A percentile compares a stretch with the other conserved stretches of the same genome.
These are phyloP conservation scores for Cyclostephanos tholiformis DNA, from an alignment of 108 stramenopile species.

Conservation along the genomic window DNA sequence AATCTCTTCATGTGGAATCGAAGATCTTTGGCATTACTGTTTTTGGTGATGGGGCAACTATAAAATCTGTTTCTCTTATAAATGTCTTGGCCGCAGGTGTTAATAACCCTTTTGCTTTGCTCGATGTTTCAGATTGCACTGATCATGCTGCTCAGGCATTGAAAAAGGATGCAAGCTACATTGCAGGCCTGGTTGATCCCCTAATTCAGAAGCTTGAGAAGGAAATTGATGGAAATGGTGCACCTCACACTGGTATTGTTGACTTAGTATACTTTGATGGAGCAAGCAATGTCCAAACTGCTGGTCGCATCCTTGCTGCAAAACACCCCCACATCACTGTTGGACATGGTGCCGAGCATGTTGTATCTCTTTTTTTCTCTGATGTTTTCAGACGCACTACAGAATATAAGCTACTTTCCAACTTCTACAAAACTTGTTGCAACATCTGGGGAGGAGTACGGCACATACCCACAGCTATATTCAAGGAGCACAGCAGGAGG, in stretches of 20 bases:
- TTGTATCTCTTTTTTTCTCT: constrained; percentile 5
- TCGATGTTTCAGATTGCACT: constrained; percentile 3
- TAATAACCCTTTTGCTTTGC: too few relatives aligned
- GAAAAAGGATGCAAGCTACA: constrained; percentile 5
- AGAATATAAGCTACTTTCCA: neutral
- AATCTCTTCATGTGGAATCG: neutral
- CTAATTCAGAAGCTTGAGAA: neutral
- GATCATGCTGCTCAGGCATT: neutral
- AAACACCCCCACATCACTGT: neutral
- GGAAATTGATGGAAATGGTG: neutral
- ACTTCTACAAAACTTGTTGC: neutral
- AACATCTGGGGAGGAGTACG: too few relatives aligned
- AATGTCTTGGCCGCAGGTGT: too few relatives aligned
- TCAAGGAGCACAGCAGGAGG: constrained; percentile 7
- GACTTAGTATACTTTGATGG: constrained; percentile 7
- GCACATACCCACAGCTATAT: neutral
- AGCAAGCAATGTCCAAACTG: constrained; percentile 2
- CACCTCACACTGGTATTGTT: neutral
- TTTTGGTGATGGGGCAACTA: too few relatives aligned
- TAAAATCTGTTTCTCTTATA: neutral
- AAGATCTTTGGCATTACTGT: constrained; percentile 8
- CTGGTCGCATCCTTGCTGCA: neutral
- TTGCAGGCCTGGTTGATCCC: neutral
- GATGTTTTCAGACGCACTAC: neutral
- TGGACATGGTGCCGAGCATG: constrained; percentile 3